Evolutionary conservation across 768 basidiomycete genomes (phyloP).

Genomic region (Dentipellis fragilis): DNA sequence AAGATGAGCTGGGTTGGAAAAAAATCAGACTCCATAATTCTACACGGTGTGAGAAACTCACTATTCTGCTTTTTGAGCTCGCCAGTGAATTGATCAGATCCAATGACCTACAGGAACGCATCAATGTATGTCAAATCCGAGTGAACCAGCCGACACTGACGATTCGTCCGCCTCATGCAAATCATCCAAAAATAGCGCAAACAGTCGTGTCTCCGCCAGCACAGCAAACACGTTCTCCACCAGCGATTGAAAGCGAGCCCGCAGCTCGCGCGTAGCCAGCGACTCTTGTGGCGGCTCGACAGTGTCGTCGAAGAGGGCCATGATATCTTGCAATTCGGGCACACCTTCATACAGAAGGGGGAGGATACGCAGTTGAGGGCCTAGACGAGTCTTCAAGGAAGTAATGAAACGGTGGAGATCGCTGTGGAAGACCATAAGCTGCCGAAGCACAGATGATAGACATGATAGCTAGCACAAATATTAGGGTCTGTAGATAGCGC

Average conservation of each 20-base stretch:
- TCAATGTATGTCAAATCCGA: not conserved
- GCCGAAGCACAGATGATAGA: slow-evolving; percentile 60
- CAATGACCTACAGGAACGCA: slow-evolving; percentile 36
- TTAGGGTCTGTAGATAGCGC: not conserved
- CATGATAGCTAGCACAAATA: slow-evolving; percentile 41
- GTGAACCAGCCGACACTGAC: slow-evolving; percentile 22
- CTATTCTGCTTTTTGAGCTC: slow-evolving; percentile 59
- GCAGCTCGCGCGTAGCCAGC: slow-evolving; percentile 47
- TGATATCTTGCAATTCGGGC: slow-evolving; percentile 57
- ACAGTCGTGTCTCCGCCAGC: slow-evolving; percentile 57
- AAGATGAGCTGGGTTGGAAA: slow-evolving; percentile 42
- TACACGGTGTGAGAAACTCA: slow-evolving; percentile 17
- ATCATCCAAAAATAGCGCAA: slow-evolving; percentile 67
- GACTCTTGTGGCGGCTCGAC: slow-evolving; percentile 43
- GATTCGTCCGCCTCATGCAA: slow-evolving; percentile 68
- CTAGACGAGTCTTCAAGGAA: slow-evolving; percentile 47
- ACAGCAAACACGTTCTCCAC: slow-evolving; percentile 63
- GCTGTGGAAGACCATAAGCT: slow-evolving; percentile 65
- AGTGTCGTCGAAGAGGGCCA: slow-evolving; percentile 43
- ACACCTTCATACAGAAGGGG: slow-evolving; percentile 64
- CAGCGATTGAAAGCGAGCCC: slow-evolving; percentile 60
- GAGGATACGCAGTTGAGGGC: slow-evolving; percentile 60
- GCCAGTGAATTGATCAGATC: slow-evolving; percentile 56
- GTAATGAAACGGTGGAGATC: slow-evolving; percentile 60
- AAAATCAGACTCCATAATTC: slow-evolving; percentile 5